These are phyloP conservation scores for Citrullus colocynthis DNA, from an alignment of 306 rosid genomes.

Conservation along the genomic window DNA sequence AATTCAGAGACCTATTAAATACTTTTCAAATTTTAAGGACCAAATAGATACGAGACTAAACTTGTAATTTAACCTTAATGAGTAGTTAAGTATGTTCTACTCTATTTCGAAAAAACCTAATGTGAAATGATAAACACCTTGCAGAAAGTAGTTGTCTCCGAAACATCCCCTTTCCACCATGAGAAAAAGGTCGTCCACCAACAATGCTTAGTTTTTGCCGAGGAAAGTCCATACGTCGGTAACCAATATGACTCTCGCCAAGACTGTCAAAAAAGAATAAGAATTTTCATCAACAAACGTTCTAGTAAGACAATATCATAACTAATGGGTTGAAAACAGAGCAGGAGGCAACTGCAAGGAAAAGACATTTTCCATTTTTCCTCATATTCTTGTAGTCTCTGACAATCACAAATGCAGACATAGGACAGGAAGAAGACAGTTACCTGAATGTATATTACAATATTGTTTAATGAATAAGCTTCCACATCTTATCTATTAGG, in stretches of 20 bases:
- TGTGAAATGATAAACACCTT: slow-evolving; percentile 35
- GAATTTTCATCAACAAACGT: slow-evolving; percentile 16
- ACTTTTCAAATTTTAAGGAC: no score
- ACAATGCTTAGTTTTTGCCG: slow-evolving; percentile 53
- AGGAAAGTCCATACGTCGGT: slow-evolving; percentile 60
- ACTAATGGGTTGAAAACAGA: background rate
- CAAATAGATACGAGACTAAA: no score
- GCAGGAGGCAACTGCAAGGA: background rate
- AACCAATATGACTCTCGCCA: slow-evolving; percentile 69
- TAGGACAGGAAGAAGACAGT: background rate
- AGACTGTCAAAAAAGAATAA: slow-evolving; percentile 46
- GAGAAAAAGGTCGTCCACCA: slow-evolving; percentile 91
- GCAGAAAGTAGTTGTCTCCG: slow-evolving; percentile 54
- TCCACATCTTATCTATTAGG: background rate
- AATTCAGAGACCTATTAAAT: no score
- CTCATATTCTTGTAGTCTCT: background rate
- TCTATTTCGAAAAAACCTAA: background rate
- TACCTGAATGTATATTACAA: background rate
- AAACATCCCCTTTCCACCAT: slow-evolving; percentile 51
- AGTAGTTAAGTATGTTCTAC: background rate
- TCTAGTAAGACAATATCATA: background rate
- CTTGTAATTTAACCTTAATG: no score
- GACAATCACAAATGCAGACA: background rate
- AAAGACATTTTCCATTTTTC: background rate
- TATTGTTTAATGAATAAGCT: background rate